Evolutionary conservation across 1,139 yeast genomes (phyloP), one percentile per base, ranked within the genome.

Genomic region (Blastobotrys arbuscula): DNA sequence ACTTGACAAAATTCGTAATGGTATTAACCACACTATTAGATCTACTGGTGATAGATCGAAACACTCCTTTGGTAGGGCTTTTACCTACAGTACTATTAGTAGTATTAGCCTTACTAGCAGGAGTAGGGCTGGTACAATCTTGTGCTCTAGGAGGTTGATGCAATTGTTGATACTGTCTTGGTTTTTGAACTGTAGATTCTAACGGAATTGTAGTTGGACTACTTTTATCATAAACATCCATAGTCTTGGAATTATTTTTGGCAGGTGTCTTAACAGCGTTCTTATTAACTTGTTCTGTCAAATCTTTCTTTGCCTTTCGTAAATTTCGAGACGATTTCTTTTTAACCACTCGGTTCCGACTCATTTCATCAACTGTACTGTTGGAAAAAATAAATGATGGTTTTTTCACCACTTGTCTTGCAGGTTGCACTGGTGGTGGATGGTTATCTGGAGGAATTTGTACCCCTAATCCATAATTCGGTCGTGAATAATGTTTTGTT

Each of bases 391-490:
- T 42, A 16, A 37, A 42, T 4, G 49, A 42, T 34, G 45, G 49
- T 39, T 38, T 42, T 21, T 42, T 42, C 10, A 12, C 24, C 8
- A 42, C 35, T 18, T 37, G 15, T 21, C 35, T 47, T 21, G 49
- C 45, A 19, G 46, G 49, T 30, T 41, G 45, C 2, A 39, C 40
- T 5, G 49, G 40, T 19, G 49, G 46, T 12, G 49, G 49, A 39
- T 33, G 46, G 9, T 35, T 36, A 12, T 43, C 35, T 12, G 40
- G 34, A 15, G 34, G 46, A 18, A 42, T 26, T 16, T 38, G 38
- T 16, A 47, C 42, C 6, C 49, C 49, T 13, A 47, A 39, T n/a
- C 49, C 49, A 33, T 47, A 47, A 20, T 42, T 42, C 9, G 49
- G 49, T 8, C 49, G 33, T 16, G 39, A 33, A 23, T 42, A 43